Conservation (phyloP, 371 early-diverging fungal species). For the Actinomortierella wolfii region DNA sequence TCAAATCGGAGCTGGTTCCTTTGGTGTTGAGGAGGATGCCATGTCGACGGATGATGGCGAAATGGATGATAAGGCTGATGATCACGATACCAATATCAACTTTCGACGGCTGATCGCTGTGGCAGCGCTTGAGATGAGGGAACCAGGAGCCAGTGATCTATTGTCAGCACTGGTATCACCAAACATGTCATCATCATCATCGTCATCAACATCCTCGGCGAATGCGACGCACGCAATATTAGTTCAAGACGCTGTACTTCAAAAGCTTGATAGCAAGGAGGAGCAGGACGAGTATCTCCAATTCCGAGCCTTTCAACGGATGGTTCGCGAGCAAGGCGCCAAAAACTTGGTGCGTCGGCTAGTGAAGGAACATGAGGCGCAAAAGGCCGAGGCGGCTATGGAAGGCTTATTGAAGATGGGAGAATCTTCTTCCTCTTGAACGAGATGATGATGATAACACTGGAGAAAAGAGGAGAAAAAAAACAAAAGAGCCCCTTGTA, state of each 20-base stretch:
- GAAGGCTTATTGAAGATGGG: no score
- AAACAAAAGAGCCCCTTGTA: no score
- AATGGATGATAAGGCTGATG: not conserved
- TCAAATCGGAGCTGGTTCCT: not conserved
- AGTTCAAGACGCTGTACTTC: conserved; percentile 21
- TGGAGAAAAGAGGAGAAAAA: no score
- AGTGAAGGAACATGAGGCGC: not conserved
- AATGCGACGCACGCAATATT: not conserved
- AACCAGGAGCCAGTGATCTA: not conserved
- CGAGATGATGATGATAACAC: no score
- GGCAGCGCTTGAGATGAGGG: not conserved
- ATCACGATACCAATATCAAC: not conserved
- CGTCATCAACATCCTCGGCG: not conserved
- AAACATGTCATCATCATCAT: no score
- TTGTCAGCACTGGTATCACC: not conserved
- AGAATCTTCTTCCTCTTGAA: no score
- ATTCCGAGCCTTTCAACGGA: conserved; percentile 30
- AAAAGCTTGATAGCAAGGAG: conserved; percentile 14
- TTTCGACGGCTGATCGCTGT: not conserved
- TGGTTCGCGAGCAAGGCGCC: conserved; percentile 8
- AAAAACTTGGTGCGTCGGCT: conserved; percentile 5
- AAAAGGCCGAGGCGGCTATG: no score
- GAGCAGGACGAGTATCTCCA: conserved; percentile 38
- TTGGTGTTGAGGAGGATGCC: not conserved
- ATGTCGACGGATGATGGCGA: not conserved